Evolutionary conservation across 352 stramenopile species (phyloP).

Genomic region (Phytophthora tentaculata): DNA sequence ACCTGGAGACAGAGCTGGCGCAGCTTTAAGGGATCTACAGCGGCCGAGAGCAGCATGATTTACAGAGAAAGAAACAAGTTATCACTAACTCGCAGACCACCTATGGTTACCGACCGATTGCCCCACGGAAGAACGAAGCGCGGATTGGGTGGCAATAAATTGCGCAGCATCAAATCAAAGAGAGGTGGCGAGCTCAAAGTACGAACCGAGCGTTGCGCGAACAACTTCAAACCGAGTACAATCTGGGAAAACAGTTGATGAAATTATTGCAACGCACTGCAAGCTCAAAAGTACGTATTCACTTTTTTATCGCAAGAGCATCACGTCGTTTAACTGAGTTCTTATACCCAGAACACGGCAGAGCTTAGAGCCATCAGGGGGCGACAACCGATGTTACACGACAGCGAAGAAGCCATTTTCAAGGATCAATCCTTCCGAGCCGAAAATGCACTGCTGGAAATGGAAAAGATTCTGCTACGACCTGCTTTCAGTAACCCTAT

Average conservation of each 20-base stretch:
- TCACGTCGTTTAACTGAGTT: not conserved
- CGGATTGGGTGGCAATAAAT: not conserved
- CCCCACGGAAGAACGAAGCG: not conserved
- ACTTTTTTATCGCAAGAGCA: not conserved
- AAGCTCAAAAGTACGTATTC: not conserved
- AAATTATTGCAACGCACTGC: not conserved
- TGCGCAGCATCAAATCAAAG: not conserved
- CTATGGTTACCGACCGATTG: not conserved
- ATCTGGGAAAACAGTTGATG: not conserved
- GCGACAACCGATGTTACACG: not conserved
- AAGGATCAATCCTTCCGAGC: not conserved
- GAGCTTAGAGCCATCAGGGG: not conserved
- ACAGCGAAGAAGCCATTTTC: not conserved
- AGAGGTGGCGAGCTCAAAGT: not conserved
- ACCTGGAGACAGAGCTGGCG: constrained; percentile 26
- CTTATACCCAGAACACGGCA: not conserved
- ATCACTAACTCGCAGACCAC: not conserved
- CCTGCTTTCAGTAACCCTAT: not conserved
- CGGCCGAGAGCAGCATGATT: not conserved
- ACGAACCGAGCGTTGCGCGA: not conserved
- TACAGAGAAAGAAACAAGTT: not conserved
- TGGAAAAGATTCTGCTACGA: not conserved
- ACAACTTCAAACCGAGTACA: not conserved
- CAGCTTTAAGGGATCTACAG: not conserved
- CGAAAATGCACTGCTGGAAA: not conserved